phyloP scores from a whole-genome alignment of 768 basidiomycete genomes.

The Suillus plorans region DNA sequence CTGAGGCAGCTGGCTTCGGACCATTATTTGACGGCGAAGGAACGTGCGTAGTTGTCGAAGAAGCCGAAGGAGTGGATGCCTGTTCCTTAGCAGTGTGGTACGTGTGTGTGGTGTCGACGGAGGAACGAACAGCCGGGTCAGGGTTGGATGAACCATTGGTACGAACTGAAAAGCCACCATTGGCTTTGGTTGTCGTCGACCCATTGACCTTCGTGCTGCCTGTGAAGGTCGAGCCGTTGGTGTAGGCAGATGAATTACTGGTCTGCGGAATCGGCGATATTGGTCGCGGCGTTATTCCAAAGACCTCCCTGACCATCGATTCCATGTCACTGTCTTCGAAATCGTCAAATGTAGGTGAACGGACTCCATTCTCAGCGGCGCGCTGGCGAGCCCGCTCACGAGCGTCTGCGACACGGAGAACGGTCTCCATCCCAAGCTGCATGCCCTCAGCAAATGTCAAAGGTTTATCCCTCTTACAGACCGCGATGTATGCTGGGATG shows the following conservation, averaged over 20 bases:
- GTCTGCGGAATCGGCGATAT: constrained; percentile 19
- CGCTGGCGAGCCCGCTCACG: constrained; percentile 40
- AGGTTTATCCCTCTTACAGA: constrained; percentile 38
- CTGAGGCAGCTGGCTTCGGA: not conserved
- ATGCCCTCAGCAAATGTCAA: constrained; percentile 39
- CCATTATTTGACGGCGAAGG: not conserved
- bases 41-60: not conserved
- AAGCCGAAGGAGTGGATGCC: constrained; percentile 6
- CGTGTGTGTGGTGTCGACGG: constrained; percentile 24
- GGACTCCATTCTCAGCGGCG: constrained; percentile 31
- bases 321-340: constrained; percentile 31
- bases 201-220: not conserved
- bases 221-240: constrained; percentile 13
- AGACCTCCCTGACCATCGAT: constrained; percentile 27
- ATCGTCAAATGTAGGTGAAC: constrained; percentile 31
- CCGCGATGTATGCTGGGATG: constrained; percentile 33
- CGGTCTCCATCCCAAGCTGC: constrained; percentile 40
- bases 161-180: constrained; percentile 19
- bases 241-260: constrained; percentile 7
- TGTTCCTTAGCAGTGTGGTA: constrained; percentile 11
- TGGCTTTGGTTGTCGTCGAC: constrained; percentile 14
- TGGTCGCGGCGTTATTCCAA: constrained; percentile 26
- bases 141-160: constrained; percentile 31
- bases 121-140: constrained; percentile 20
- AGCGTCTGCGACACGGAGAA: constrained; percentile 36